Evolutionary conservation across 2,329 filamentous ascomycete genomes (phyloP), one percentile per base, ranked within the genome.

Genomic region (Exophiala calicioides): DNA sequence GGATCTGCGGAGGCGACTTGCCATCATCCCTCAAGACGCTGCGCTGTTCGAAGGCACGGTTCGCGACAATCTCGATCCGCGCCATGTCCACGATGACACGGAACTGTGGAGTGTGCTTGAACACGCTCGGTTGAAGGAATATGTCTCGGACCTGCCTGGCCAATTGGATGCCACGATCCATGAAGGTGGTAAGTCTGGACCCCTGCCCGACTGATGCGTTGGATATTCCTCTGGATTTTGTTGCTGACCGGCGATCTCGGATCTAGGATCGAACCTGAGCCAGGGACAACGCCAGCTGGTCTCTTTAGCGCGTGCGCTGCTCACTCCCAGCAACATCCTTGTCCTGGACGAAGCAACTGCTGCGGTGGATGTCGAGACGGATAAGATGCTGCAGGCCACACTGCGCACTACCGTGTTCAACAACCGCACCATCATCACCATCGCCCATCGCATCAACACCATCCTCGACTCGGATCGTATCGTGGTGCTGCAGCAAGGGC

Each of bases 1-100:
- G 43, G 93, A 98, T 67, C 78, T 98, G 44, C 84, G 93, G 44
- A 81, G 90, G 44, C 84, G 93, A 47, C 76, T 98, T 36, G 91
- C 93, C 44, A 98, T 98, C 62, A 98, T 98, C 58, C 93, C 94
- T 3, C 93, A 98, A 66, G 94, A 98, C 69, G 91, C 93, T 21
- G 91, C 91, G 55, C 80, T 98, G 52, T 98, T 98, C 61, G 89
- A 95, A 68, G 90, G 90, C 39, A 90, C 86, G 6, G 81, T 98
- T 54, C 82, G 93, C 57, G 93, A 98, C 69, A 98, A 98, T 64
- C 79, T 97, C 29, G 93, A 98, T 65, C 94, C 94, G 18, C 88
- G 86, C 20, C 88, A 95, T 65, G 88, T 94, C 44, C 90, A 95
- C 63, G 91, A 96, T 68, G 94, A 98, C 68, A 95, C 90, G 4